Base-by-base conservation (phyloP, 1,284 basidiomycete species). In the Naganishia sp. region DNA sequence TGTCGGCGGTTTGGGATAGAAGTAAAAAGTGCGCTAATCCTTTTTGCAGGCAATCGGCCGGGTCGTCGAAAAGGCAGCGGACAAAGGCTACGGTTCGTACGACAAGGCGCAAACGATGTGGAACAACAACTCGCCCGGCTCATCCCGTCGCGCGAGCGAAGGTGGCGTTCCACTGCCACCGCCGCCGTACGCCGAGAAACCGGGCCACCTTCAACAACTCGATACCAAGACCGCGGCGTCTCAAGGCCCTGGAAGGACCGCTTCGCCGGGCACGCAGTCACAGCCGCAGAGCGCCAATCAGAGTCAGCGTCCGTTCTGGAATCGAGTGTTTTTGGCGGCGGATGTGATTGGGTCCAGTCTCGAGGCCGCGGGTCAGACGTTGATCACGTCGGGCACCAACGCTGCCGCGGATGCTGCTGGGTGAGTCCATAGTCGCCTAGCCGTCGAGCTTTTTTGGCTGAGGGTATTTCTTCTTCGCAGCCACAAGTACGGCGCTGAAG, bases 311-410 rank as follows among this genome's bases (percentile, higher is more conserved):
- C 72, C 71, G 3, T 74, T 79, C 47, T 69, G 52, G 66, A 55
- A 79, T 64, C 83, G 85, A 56, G 72, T 88, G 13, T 72, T 87
- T 31, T 83, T 89, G 31, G 88, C 88, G 6, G 86, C 86, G 18
- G 88, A 90, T 71, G 83, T 90, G 49, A 84, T 92, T 50, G 80
- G 90, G 10, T 86, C 87, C 6, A 87, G 88, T 3, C 76, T 91
- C 32, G 88, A 90, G 74, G 82, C 86, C 57, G 87, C 87, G 0
- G 81, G 86, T 21, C 80, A 83, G 58, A 84, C 84, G 60, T 73
- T 91, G 21, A 79, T 90, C 23, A 84, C 86, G 63, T 81, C 80
- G 2, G 84, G 86, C 1, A 85, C 85, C 0, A 77, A 83, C 51
- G 82, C 85, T 9, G 77, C 88, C 2, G 83, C 85, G 0, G 81